A percentile compares a stretch with the other conserved stretches of the same genome.
These are phyloP conservation scores for Lenwebbia sp. DNA, from an alignment of 345 rosid species.

Conservation along the genomic window DNA sequence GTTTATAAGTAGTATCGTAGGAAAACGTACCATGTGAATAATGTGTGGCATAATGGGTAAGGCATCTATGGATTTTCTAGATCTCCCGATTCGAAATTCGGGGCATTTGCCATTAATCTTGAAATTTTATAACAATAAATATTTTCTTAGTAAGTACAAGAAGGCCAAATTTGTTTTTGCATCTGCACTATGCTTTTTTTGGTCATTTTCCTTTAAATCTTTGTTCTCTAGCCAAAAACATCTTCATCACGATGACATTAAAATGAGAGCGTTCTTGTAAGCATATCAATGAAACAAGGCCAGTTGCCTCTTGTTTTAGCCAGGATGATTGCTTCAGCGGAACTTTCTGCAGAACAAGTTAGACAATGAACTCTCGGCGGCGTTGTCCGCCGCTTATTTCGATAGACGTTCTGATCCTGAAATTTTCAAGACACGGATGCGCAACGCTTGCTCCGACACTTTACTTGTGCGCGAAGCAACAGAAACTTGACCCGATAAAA, in stretches of 20 bases:
- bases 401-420: not conserved
- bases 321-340: not conserved
- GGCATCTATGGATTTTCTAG: not conserved
- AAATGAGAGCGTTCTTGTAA: not conserved
- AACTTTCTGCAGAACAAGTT: not conserved
- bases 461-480: not conserved
- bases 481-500: not conserved
- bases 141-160: not conserved
- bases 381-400: not conserved
- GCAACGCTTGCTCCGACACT: not conserved
- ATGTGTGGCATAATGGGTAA: not conserved
- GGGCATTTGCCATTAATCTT: not conserved
- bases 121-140: not conserved
- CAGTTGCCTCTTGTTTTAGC: not conserved
- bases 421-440: not conserved
- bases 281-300: not conserved
- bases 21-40: not conserved
- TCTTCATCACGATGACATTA: not conserved
- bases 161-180: not conserved
- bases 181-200: not conserved
- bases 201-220: not conserved
- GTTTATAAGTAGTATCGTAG: rapidly evolving
- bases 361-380: not conserved
- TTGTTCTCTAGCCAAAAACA: no score
- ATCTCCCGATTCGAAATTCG: not conserved